Base-by-base conservation (phyloP, 257 asterid species). In the Solanum rostratum region DNA sequence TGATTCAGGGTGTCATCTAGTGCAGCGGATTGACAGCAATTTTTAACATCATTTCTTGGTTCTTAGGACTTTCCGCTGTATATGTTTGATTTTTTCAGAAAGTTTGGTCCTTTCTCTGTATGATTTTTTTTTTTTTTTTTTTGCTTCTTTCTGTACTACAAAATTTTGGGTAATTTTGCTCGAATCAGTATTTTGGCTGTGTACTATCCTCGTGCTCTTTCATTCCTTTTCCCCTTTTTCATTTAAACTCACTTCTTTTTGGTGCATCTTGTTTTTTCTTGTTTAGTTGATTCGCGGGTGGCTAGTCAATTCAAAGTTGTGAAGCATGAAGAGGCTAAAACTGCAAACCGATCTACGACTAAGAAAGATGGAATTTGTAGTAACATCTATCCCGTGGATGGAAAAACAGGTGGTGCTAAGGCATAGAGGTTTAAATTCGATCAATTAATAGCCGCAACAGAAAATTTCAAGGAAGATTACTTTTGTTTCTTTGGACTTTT, bases 261-360 rank as follows among this genome's bases (percentile, higher is more conserved):
- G 81, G 71, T 85, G 86, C 45, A 54, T 60, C 86, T 76, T 80
- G 60, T 27, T 85, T 74, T 83, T 55, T 52, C 39, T 15, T 84
- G 85, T 57, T 84, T 83, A 76, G 82, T 84, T 92, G 95, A 88
- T 80, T 45, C 83, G 43, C 78, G 12, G 30, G 88, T 62, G 88
- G 89, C 62, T 27, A 86, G 88, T 55, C 87, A 89, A 20, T 83
- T 79, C 70, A 89, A 78, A 73, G 50, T 55, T 70, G 90, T 78
- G 88, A 86, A 89, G 85, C 84, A 87, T 84, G 95, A 88, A 74
- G 91, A 89, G 4, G 59, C 71, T 15, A 83, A 84, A 22, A 81
- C 79, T 63, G 89, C 54, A 55, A 86, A 84, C 45, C 91, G 63
- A 39, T 80, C 95, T 84, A 82, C 70, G 60, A 27, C 82, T 19